Conservation (phyloP, 495 filamentous ascomycete genomes). For the Halenospora varia region DNA sequence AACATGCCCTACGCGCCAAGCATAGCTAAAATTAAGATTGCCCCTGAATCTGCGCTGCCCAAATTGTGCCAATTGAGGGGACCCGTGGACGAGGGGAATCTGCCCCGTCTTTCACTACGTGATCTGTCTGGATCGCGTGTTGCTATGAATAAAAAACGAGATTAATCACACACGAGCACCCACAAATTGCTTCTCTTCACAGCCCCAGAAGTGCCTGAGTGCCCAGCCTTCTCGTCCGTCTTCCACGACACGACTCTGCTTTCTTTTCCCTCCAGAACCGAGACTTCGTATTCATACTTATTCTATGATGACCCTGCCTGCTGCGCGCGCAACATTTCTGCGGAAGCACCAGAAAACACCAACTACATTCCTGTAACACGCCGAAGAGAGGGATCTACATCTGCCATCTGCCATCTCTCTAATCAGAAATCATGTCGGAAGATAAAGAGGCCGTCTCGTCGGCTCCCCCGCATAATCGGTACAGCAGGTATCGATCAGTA, state of each 20-base stretch:
- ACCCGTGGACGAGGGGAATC: too few relatives aligned
- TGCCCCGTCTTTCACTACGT: too few relatives aligned
- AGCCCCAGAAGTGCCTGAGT: too few relatives aligned
- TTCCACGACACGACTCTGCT: too few relatives aligned
- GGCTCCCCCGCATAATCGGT: constrained; percentile 12
- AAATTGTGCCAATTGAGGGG: too few relatives aligned
- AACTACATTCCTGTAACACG: neutral
- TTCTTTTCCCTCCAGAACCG: neutral
- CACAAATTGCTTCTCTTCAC: neutral
- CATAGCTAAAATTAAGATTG: neutral
- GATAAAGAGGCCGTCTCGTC: constrained; percentile 7
- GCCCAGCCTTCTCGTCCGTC: too few relatives aligned
- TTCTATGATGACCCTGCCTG: neutral
- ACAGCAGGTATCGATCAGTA: constrained; percentile 21
- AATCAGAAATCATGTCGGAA: constrained; percentile 14
- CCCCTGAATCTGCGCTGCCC: neutral
- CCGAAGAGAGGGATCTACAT: too few relatives aligned
- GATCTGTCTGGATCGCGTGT: neutral
- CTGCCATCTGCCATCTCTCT: neutral
- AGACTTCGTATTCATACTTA: neutral
- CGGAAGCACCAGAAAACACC: neutral
- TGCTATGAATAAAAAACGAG: neutral
- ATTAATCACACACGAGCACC: too few relatives aligned
- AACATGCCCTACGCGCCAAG: neutral
- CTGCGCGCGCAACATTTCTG: neutral